Evolutionary conservation across 352 stramenopile species (phyloP).

Genomic region (Globisporangium iwayamae): DNA sequence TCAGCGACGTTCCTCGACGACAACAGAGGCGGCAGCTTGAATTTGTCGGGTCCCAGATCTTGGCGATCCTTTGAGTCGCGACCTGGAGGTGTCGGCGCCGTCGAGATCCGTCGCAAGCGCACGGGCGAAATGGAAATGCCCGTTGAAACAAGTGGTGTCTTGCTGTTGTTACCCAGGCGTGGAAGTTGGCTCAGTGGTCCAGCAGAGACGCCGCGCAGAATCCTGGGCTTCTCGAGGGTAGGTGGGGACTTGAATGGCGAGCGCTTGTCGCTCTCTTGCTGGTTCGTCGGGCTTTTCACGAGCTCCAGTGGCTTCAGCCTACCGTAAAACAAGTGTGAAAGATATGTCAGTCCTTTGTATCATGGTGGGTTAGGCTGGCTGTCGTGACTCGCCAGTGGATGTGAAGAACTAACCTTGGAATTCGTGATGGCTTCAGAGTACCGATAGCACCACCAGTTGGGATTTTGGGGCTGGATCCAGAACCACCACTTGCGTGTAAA

Average conservation of each 20-base stretch:
- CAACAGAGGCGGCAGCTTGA: constrained; percentile 39
- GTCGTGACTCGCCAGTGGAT: background rate
- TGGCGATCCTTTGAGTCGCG: background rate
- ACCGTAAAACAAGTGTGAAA: background rate
- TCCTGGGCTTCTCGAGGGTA: constrained; percentile 3
- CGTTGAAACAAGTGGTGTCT: constrained; percentile 13
- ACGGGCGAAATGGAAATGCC: constrained; percentile 32
- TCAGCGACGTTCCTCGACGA: constrained; percentile 1
- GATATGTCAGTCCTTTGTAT: background rate
- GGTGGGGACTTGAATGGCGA: constrained; percentile 4
- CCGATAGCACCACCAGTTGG: background rate
- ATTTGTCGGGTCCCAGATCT: constrained; percentile 11
- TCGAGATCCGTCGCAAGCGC: constrained; percentile 38
- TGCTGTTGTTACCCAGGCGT: constrained; percentile 14
- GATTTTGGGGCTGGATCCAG: background rate
- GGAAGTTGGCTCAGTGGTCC: constrained; percentile 22
- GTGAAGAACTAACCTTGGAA: constrained; percentile 14
- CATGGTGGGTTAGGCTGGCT: background rate
- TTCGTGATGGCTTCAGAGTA: constrained; percentile 9
- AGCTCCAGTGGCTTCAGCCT: constrained; percentile 43
- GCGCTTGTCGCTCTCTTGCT: constrained; percentile 1
- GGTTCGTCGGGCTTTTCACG: constrained; percentile 14
- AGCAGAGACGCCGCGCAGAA: constrained; percentile 23
- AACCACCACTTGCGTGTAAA: background rate
- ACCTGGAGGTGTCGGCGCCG: constrained; percentile 23